phyloP scores from a whole-genome alignment of 768 basidiomycete genomes.

The Mycena haematopus region DNA sequence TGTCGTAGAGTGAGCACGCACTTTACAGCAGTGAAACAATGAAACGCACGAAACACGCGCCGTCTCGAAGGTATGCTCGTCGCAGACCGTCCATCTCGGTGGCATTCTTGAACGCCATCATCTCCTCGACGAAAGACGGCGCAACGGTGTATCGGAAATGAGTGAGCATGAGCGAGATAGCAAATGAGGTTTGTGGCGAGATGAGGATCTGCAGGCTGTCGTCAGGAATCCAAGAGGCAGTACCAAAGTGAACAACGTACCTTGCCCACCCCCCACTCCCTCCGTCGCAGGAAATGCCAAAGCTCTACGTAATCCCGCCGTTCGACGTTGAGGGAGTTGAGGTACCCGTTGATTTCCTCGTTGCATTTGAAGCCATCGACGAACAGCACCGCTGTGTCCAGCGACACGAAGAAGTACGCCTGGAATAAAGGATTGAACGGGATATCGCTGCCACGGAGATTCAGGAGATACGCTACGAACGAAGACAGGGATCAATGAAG shows the following conservation, averaged over 20 bases:
- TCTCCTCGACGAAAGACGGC: constrained; percentile 72
- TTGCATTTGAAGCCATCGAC: constrained; percentile 72
- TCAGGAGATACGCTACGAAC: constrained; percentile 78
- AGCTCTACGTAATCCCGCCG: constrained; percentile 75
- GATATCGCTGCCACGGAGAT: constrained; percentile 89
- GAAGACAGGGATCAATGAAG: not conserved
- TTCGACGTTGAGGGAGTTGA: constrained; percentile 62
- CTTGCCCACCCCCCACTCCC: constrained; percentile 84
- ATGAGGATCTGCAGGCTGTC: constrained; percentile 61
- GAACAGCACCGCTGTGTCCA: constrained; percentile 73
- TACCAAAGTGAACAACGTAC: constrained; percentile 40
- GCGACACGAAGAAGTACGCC: constrained; percentile 79
- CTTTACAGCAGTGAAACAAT: constrained; percentile 9
- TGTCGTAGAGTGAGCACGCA: constrained; percentile 32
- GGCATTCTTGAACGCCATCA: constrained; percentile 90
- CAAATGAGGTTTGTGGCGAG: constrained; percentile 77
- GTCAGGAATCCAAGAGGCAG: not conserved
- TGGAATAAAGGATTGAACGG: constrained; percentile 94
- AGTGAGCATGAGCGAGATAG: constrained; percentile 85
- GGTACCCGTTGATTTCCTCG: constrained; percentile 61
- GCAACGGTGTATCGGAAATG: constrained; percentile 79
- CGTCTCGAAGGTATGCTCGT: constrained; percentile 89
- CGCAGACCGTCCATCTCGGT: constrained; percentile 84
- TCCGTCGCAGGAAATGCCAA: constrained; percentile 77
- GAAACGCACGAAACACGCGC: constrained; percentile 75